A percentile compares a stretch with the other conserved stretches of the same genome.
Evolutionary conservation across 345 rosid species (phyloP).

Genomic region (Corchorus olitorius): DNA sequence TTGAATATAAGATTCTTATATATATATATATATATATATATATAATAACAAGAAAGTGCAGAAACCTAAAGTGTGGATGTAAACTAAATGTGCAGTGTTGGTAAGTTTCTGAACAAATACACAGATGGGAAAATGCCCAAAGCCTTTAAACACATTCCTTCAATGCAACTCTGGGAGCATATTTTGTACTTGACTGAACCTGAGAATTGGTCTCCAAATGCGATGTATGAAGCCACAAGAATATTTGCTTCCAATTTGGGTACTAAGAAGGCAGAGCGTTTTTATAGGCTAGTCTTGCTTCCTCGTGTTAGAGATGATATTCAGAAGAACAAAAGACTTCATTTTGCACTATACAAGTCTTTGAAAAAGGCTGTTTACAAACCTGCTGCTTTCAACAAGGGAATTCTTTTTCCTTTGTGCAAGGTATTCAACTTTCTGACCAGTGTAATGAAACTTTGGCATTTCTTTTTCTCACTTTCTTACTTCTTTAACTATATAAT

Average conservation of each 20-base stretch:
- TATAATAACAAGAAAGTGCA: not conserved
- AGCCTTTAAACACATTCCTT: constrained; percentile 76
- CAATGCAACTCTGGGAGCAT: constrained; percentile 84
- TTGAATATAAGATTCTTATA: not conserved
- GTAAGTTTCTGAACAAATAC: constrained; percentile 68
- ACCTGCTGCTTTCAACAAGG: constrained; percentile 94
- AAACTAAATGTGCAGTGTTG: constrained; percentile 58
- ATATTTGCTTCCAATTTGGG: constrained; percentile 80
- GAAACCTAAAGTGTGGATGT: not conserved
- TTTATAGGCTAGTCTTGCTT: constrained; percentile 77
- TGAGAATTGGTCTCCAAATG: constrained; percentile 94
- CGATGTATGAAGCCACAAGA: constrained; percentile 88
- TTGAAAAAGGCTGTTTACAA: constrained; percentile 78
- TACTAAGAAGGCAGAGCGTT: constrained; percentile 67
- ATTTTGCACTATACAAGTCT: constrained; percentile 83
- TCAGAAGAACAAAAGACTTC: constrained; percentile 74
- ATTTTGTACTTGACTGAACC: constrained; percentile 87
- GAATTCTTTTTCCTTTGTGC: constrained; percentile 84
- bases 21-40: too few relatives aligned
- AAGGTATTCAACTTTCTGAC: constrained; percentile 49
- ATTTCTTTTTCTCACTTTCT: not conserved
- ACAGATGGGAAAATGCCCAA: constrained; percentile 89
- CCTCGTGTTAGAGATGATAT: constrained; percentile 94
- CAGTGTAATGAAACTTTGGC: not conserved
- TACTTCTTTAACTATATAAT: not conserved